Conservation (phyloP, 192 early-diverging fungal species). For the Coemansia sp. region DNA sequence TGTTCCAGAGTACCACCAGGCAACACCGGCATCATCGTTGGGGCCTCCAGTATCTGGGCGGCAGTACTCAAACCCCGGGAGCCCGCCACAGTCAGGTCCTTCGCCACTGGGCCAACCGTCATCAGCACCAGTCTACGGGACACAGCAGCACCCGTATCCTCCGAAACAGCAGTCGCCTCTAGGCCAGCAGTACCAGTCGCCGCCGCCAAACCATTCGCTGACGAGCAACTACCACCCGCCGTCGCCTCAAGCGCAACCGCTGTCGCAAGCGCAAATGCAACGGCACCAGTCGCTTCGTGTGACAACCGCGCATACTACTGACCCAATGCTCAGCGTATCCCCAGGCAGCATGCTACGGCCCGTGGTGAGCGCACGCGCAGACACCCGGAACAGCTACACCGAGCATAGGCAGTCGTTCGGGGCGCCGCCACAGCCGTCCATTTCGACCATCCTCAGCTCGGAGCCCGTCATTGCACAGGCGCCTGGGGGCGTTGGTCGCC, state of each 20-base stretch:
- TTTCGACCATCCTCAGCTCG: conserved; percentile 21
- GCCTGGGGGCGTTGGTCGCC: neutral
- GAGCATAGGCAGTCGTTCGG: conserved; percentile 18
- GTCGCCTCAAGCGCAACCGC: conserved; percentile 19
- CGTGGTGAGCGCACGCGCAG: conserved; percentile 10
- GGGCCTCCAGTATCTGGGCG: neutral
- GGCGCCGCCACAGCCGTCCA: conserved; percentile 8
- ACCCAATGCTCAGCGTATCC: neutral
- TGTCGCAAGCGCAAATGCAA: conserved; percentile 30
- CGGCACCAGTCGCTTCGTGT: conserved; percentile 25
- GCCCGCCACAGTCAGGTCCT: neutral
- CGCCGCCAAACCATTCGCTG: conserved; percentile 18
- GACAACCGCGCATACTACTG: neutral
- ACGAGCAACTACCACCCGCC: conserved; percentile 9
- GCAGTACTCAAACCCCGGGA: neutral
- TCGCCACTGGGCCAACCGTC: neutral
- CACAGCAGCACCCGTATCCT: conserved; percentile 4
- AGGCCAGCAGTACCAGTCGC: conserved; percentile 6
- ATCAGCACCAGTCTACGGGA: conserved; percentile 1
- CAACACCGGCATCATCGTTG: neutral
- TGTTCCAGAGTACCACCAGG: conserved; percentile 2
- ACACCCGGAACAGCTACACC: conserved; percentile 12
- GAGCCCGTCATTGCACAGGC: conserved; percentile 3
- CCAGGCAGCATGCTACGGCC: conserved; percentile 12
- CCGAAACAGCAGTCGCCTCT: conserved; percentile 16